Base-by-base conservation (phyloP, 2,329 filamentous ascomycete genomes). In the Amauroascus niger region DNA sequence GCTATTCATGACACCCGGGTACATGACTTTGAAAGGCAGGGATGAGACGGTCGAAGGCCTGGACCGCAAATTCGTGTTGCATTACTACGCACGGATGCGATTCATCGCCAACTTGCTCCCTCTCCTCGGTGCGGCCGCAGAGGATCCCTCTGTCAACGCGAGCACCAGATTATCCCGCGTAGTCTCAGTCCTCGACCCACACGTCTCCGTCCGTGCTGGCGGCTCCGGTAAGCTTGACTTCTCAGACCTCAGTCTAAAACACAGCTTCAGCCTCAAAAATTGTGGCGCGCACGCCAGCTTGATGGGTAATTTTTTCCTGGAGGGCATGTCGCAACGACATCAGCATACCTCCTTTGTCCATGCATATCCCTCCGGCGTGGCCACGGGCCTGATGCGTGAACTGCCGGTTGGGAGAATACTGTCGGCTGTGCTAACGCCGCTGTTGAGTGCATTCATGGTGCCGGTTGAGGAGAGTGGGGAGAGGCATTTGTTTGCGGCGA, bases 301-400 rank as follows among this genome's bases (percentile, higher is more conserved):
- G 32, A 74, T 80, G 64, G 76, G 74, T 60, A 74, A 74, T 3
- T 67, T 81, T 0, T 64, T 68, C 0, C 65, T 78, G 55, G 76
- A 77, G 44, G 69, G 75, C 14, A 63, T 81, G 2, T 73, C 77
- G 0, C 63, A 65, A 2, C 61, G 69, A 9, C 71, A 77, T 24
- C 75, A 76, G 0, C 65, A 67, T 1, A 72, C 72, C 0, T 70
- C 69, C 1, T 80, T 79, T 62, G 60, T 76, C 16, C 78, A 80
- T 52, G 67, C 70, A 2, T 76, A n/a, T 56, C 70, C 68, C 52
- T 75, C 76, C 0, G 72, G 74, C 2, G 63, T 69, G 14, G 40
- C 50, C 11, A 53, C 50, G 14, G 43, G 43, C 30, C 2, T 47
- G 20, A 24, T 53, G 30, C 50, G 50, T 40, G 50, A 53, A 39